Evolutionary conservation across 257 asterid species (phyloP).

Genomic region (Solanum okadae): DNA sequence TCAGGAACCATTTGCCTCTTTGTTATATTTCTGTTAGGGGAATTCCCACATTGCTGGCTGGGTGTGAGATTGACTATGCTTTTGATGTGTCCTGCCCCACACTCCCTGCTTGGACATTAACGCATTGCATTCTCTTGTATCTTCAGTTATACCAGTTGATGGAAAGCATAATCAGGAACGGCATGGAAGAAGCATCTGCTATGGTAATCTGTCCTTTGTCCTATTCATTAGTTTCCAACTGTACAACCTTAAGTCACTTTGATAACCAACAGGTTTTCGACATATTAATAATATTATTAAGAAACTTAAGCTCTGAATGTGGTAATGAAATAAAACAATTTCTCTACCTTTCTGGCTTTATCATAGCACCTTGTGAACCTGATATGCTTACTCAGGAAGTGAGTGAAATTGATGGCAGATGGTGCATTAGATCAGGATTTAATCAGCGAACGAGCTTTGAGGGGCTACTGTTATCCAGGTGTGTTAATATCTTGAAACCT

Average conservation of each 20-base stretch:
- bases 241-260: background rate
- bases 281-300: background rate
- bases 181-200: conserved; percentile 41
- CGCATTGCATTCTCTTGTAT: conserved; percentile 7
- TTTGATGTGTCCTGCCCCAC: background rate
- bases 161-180: conserved; percentile 73
- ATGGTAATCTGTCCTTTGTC: conserved; percentile 34
- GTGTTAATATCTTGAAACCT: conserved; percentile 17
- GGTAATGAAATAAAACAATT: background rate
- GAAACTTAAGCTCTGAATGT: background rate
- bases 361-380: background rate
- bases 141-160: conserved; percentile 65
- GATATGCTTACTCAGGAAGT: conserved; percentile 46
- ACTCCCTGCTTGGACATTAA: background rate
- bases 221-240: background rate
- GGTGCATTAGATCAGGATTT: conserved; percentile 72
- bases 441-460: conserved; percentile 39
- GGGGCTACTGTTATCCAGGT: conserved; percentile 87
- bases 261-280: background rate
- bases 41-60: background rate
- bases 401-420: conserved; percentile 72
- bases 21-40: background rate
- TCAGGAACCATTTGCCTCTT: background rate
- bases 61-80: background rate
- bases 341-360: background rate